These are phyloP conservation scores for Rhododendron ferrugineum DNA, from an alignment of 148 eudicot genomes.

Conservation along the genomic window DNA sequence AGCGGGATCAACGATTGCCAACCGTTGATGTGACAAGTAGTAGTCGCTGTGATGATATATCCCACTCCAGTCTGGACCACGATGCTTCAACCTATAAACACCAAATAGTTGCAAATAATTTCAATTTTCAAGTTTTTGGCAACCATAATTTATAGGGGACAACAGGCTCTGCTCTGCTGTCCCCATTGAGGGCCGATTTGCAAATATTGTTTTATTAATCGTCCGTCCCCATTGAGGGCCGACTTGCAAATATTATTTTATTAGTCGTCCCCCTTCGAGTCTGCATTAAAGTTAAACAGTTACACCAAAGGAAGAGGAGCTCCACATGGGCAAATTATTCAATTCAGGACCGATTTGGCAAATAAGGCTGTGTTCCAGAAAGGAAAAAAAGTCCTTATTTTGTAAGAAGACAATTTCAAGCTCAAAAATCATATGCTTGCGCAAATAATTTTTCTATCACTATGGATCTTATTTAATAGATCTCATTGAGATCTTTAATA, in stretches of 20 bases:
- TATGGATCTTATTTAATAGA: no score
- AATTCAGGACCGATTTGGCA: neutral
- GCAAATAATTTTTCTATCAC: no score
- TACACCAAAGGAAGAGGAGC: neutral
- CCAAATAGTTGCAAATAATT: neutral
- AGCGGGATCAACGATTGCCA: constrained; percentile 85
- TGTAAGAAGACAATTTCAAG: no score
- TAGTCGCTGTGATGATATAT: constrained; percentile 64
- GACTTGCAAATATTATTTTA: neutral
- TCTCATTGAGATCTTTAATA: no score
- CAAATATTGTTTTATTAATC: neutral
- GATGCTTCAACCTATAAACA: constrained; percentile 59
- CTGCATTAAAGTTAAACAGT: neutral
- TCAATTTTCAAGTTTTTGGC: neutral
- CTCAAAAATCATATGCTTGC: no score
- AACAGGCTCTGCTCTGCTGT: no score
- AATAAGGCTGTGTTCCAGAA: no score
- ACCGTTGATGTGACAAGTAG: constrained; percentile 76
- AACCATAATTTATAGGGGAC: neutral
- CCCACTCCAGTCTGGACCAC: constrained; percentile 97
- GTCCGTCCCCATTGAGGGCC: no score
- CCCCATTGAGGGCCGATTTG: no score
- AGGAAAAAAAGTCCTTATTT: no score
- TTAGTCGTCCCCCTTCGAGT: neutral
- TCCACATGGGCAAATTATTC: neutral